These are phyloP conservation scores for Knoxdaviesia capensis DNA, from an alignment of 2,329 filamentous ascomycete genomes.

Conservation along the genomic window DNA sequence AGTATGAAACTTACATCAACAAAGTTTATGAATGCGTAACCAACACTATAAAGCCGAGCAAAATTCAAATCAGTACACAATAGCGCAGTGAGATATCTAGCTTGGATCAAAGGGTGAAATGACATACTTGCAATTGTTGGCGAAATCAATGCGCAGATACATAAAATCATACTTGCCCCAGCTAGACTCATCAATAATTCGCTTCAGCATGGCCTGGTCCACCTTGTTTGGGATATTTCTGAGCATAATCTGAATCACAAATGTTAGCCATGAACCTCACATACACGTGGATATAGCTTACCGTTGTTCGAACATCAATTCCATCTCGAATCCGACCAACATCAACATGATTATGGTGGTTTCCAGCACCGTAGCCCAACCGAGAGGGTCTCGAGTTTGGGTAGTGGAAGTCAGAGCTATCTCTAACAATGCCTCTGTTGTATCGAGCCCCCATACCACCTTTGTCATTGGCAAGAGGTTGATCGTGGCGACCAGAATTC, in stretches of 20 bases:
- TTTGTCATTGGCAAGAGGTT: too few relatives aligned
- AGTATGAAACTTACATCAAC: slow-evolving; percentile 37
- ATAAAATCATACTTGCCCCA: slow-evolving; percentile 82
- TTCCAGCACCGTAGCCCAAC: slow-evolving; percentile 4
- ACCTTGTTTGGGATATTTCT: slow-evolving; percentile 90
- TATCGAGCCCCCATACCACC: too few relatives aligned
- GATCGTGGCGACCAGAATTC: too few relatives aligned
- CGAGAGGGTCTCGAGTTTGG: too few relatives aligned
- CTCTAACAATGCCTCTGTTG: too few relatives aligned
- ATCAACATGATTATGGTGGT: slow-evolving; percentile 42
- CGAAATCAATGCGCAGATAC: slow-evolving; percentile 81
- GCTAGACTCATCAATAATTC: slow-evolving; percentile 58
- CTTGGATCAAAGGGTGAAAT: not conserved
- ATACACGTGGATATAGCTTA: slow-evolving; percentile 17
- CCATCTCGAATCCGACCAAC: slow-evolving; percentile 40
- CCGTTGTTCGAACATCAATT: slow-evolving; percentile 55
- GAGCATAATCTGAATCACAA: slow-evolving; percentile 53
- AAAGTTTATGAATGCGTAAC: slow-evolving; percentile 96
- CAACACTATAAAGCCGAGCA: slow-evolving; percentile 41
- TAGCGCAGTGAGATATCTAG: not conserved
- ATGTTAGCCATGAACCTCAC: slow-evolving; percentile 3
- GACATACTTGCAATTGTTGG: slow-evolving; percentile 63
- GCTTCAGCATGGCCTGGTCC: slow-evolving; percentile 56
- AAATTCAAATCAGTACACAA: slow-evolving; percentile 8
- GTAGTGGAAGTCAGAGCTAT: too few relatives aligned